Evolutionary conservation across 768 basidiomycete genomes (phyloP).

Genomic region (Grammothele lineata): DNA sequence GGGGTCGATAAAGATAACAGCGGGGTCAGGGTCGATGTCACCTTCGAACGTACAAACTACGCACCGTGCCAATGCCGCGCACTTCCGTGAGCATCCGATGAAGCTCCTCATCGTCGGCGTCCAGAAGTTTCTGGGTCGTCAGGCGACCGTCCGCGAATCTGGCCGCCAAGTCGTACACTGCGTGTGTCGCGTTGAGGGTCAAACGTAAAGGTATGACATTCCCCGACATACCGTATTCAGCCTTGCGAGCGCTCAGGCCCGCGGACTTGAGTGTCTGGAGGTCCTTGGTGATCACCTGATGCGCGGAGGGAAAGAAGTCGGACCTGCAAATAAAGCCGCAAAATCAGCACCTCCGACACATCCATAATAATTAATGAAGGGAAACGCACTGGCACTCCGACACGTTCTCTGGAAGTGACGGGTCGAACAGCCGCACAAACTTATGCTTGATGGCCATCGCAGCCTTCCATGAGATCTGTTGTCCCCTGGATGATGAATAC

Average conservation of each 20-base stretch:
- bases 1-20: constrained; percentile 7
- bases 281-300: constrained; percentile 60
- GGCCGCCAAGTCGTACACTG: constrained; percentile 75
- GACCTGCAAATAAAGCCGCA: constrained; percentile 10
- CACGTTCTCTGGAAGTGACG: constrained; percentile 64
- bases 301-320: constrained; percentile 62
- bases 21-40: background rate
- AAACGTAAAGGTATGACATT: background rate
- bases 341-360: background rate
- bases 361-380: background rate
- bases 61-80: constrained; percentile 71
- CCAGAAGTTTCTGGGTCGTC: constrained; percentile 64
- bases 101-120: constrained; percentile 74
- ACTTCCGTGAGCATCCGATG: constrained; percentile 72
- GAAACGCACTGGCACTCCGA: constrained; percentile 29
- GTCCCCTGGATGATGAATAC: constrained; percentile 40
- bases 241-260: constrained; percentile 81
- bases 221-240: constrained; percentile 69
- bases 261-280: constrained; percentile 59
- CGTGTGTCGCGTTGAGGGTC: background rate
- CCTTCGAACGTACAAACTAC: constrained; percentile 1
- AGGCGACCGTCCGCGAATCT: constrained; percentile 81
- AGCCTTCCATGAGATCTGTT: constrained; percentile 85
- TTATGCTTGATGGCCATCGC: constrained; percentile 79
- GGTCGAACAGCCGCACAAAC: constrained; percentile 74